Base-by-base conservation (phyloP, 352 stramenopile genomes). In the Phytopythium aichiense region DNA sequence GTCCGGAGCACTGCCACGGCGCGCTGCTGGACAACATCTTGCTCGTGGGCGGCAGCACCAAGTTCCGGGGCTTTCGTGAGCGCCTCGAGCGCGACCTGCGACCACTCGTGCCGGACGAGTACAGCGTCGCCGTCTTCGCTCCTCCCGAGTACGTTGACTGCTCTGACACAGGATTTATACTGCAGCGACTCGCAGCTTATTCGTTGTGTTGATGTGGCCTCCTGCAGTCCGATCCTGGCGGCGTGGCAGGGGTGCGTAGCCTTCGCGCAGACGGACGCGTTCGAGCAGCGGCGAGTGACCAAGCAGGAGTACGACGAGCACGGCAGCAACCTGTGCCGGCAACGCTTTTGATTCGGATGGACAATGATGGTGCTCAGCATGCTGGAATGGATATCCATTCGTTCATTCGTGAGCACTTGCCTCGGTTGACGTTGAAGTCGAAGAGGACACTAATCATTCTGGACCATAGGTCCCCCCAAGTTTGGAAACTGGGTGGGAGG, bases 1-100 rank as follows among this genome's bases (percentile, higher is more conserved):
- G 91, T 68, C 84, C 89, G 25, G 56, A 72, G 52, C 77, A 86
- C 51, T 77, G 93, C 12, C 82, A 86, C 35, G 68, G 67, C 22
- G 79, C 88, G 0, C 72, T 98, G 53, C 92, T 96, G 62, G 74
- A 81, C 28, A 96, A 95, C 66, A 87, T 98, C 31, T 54, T 94
- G 43, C 61, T 98, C 9, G 81, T 94, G 3, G 93, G 93, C 42
- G 93, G 93, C 4, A 94, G 94, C 63, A 85, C 87, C 38, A 93
- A 94, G 57, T 88, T 98, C 61, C 75, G 68, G 16, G 87, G 94
- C 69, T 93, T 97, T 31, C 75, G 66, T 40, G 73, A 86, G 35
- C 76, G 91, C 8, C 68, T 98, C 0, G 67, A 86, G 59, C 60
- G 33, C 2, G 85, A 94, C 42, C 62, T 94, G 30, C 75, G 81